Conservation (phyloP, 805 yeast species). For the Yarrowia sp. region DNA sequence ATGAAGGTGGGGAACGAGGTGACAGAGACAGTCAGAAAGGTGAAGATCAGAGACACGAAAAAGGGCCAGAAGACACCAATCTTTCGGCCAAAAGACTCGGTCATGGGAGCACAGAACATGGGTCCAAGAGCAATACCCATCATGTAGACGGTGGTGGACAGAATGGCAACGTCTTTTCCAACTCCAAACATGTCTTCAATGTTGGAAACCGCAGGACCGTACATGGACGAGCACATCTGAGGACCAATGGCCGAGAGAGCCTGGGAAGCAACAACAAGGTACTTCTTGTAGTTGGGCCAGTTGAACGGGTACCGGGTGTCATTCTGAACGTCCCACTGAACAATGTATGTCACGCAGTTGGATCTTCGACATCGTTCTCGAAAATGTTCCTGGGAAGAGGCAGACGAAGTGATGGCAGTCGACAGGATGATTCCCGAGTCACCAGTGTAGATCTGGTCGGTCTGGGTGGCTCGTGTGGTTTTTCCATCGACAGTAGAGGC, state of each 20-base stretch:
- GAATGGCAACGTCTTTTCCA: slow-evolving; percentile 27
- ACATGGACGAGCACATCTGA: slow-evolving; percentile 34
- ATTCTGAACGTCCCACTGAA: neutral
- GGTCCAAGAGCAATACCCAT: slow-evolving; percentile 47
- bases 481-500: slow-evolving; percentile 2
- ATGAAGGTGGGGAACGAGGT: slow-evolving; percentile 35
- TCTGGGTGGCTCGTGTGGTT: slow-evolving; percentile 6
- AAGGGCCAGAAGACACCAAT: slow-evolving; percentile 46
- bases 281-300: slow-evolving; percentile 37
- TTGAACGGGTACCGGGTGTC: slow-evolving; percentile 36
- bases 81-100: slow-evolving; percentile 40
- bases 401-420: neutral
- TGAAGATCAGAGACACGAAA: slow-evolving; percentile 42
- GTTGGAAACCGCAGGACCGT: slow-evolving; percentile 12
- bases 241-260: slow-evolving; percentile 37
- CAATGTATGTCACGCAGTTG: slow-evolving; percentile 32
- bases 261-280: slow-evolving; percentile 22
- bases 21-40: slow-evolving; percentile 31
- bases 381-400: neutral
- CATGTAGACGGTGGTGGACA: slow-evolving; percentile 47
- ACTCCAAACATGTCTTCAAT: slow-evolving; percentile 25
- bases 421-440: slow-evolving; percentile 6
- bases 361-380: slow-evolving; percentile 24
- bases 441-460: slow-evolving; percentile 5
- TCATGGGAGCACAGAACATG: slow-evolving; percentile 42